Percentiles rank a stretch among this genome's conserved stretches.
Conservation (phyloP, 495 filamentous ascomycete genomes). For the Parmelia sp. region DNA sequence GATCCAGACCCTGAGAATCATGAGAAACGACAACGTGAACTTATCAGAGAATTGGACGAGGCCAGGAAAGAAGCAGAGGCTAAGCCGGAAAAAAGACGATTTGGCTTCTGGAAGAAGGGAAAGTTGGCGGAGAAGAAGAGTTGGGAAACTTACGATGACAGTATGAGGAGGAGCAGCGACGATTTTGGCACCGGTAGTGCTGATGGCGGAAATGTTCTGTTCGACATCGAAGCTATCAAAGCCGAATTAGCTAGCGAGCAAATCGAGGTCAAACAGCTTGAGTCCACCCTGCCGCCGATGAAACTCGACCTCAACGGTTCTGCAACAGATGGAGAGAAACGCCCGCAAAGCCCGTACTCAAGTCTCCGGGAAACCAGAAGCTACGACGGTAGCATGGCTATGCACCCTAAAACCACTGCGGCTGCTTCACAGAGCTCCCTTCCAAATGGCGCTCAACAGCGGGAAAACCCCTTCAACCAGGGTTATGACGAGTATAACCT, state of each 20-base stretch:
- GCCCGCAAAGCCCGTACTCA: conserved; percentile 27
- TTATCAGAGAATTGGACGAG: conserved; percentile 95
- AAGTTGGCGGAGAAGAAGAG: conserved; percentile 74
- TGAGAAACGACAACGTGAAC: conserved; percentile 75
- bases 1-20: conserved; percentile 96
- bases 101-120: conserved; percentile 71
- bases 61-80: conserved; percentile 79
- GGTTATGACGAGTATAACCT: conserved; percentile 31
- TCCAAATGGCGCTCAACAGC: conserved; percentile 4
- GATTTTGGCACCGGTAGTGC: conserved; percentile 36
- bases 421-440: conserved; percentile 21
- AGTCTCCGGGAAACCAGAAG: conserved; percentile 47
- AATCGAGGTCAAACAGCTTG: conserved; percentile 72
- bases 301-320: conserved; percentile 58
- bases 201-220: conserved; percentile 55
- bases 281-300: conserved; percentile 84
- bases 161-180: conserved; percentile 22
- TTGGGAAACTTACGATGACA: conserved; percentile 88
- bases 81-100: conserved; percentile 62
- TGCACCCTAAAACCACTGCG: conserved; percentile 17
- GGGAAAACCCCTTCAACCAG: conserved; percentile 31
- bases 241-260: conserved; percentile 72
- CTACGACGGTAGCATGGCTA: conserved; percentile 30
- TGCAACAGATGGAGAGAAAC: conserved; percentile 19
- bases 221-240: conserved; percentile 93